Evolutionary conservation across 257 asterid species (phyloP), one percentile per base, ranked within the genome.

Genomic region (Orobanche coerulescens): DNA sequence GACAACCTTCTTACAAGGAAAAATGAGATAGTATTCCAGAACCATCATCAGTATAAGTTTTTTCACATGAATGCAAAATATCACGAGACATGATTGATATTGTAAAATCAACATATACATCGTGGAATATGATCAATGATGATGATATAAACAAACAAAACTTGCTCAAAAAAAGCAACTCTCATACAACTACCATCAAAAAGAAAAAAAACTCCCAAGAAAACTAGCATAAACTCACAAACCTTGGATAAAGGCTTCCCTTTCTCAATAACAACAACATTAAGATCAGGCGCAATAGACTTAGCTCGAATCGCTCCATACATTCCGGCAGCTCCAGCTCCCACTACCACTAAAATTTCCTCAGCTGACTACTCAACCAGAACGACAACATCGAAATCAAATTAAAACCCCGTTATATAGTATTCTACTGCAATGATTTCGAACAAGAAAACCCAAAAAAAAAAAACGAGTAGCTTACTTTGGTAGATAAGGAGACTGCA

Each of bases 261-360:
- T 64, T 92, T 92, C 72, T 92, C 98, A 57, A 92, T 71, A 24
- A 92, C 95, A 43, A 84, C 62, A 39, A 92, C 95, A 47, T 78
- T 66, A 57, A 92, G 97, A 64, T 75, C 54, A 18, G 97, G 97
- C 4, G 97, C 95, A 68, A 84, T 22, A 23, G 95, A 86, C 67
- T 92, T 92, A 65, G 98, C 97, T 78, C 85, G 77, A 68, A 92
- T 92, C 25, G 97, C 98, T 59, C 96, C 98, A 65, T 78, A 92
- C 5, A 86, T 77, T 58, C 98, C 98, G 58, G 96, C 96, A 16
- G 98, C 96, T 71, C 98, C 98, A 51, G 87, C 97, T 0, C 98
- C 98, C 0, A 92, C 95, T 7, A 92, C 95, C 71, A 88, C 71
- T 67, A 92, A 66, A 12, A 81, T 72, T 75, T 81, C 94, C 67